Evolutionary conservation across 805 yeast genomes (phyloP).

Genomic region (Lachancea meyersii): DNA sequence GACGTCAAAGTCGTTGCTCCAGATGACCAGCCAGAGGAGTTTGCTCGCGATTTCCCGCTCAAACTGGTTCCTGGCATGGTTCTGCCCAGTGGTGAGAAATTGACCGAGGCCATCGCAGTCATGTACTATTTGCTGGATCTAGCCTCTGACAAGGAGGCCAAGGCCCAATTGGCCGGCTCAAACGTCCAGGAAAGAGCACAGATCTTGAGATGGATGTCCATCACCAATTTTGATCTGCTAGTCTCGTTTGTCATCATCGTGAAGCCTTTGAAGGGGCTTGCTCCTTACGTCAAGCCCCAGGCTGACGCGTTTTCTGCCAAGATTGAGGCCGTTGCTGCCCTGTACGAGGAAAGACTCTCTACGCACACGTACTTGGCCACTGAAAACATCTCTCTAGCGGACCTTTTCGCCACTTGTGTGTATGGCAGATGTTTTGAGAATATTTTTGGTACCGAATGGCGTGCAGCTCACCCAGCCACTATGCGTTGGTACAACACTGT

Average conservation of each 20-base stretch:
- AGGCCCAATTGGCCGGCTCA: constrained; percentile 50
- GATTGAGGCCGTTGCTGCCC: constrained; percentile 36
- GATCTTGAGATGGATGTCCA: constrained; percentile 71
- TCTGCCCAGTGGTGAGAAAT: constrained; percentile 67
- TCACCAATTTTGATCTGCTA: constrained; percentile 64
- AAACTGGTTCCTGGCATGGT: constrained; percentile 60
- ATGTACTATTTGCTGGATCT: constrained; percentile 42
- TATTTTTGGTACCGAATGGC: constrained; percentile 62
- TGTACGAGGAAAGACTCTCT: constrained; percentile 52
- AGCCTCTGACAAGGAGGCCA: constrained; percentile 32
- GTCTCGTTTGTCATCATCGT: constrained; percentile 44
- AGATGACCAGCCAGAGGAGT: constrained; percentile 34
- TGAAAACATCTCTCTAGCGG: constrained; percentile 62
- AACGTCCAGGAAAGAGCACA: constrained; percentile 19
- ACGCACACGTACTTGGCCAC: constrained; percentile 65
- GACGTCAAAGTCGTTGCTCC: constrained; percentile 47
- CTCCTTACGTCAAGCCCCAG: constrained; percentile 70
- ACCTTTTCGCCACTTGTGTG: constrained; percentile 47
- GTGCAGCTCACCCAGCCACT: constrained; percentile 52
- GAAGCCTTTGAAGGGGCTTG: constrained; percentile 54
- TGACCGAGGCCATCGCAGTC: constrained; percentile 65
- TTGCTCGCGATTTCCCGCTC: constrained; percentile 53
- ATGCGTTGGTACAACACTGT: constrained; percentile 68
- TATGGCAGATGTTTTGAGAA: constrained; percentile 49
- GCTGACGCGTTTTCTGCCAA: constrained; percentile 42